Conservation (phyloP, 768 basidiomycete species). For the Suillus lakei region DNA sequence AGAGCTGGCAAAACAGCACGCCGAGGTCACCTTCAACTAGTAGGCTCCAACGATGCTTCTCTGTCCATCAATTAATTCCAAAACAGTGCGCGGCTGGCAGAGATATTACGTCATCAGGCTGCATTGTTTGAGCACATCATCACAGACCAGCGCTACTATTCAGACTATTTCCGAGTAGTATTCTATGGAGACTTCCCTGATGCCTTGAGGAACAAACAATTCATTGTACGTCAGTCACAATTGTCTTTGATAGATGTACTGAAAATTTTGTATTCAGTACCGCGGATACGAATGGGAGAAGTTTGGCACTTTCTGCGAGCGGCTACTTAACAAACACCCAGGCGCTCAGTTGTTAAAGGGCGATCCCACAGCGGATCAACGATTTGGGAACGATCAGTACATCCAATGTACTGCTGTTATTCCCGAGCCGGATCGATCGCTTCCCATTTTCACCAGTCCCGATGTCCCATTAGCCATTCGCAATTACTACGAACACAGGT, state of each 20-base stretch:
- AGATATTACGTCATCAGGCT: constrained; percentile 88
- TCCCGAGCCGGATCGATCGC: constrained; percentile 81
- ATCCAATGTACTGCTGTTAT: constrained; percentile 88
- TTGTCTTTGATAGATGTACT: not conserved
- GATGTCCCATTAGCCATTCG: constrained; percentile 82
- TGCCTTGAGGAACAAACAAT: constrained; percentile 87
- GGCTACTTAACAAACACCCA: constrained; percentile 90
- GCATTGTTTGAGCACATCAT: constrained; percentile 86
- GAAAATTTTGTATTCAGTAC: constrained; percentile 54
- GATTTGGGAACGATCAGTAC: constrained; percentile 78
- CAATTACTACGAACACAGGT: constrained; percentile 89
- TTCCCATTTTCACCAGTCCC: constrained; percentile 83
- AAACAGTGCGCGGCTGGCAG: constrained; percentile 76
- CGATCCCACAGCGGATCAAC: constrained; percentile 82
- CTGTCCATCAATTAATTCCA: constrained; percentile 13
- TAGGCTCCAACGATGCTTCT: constrained; percentile 41
- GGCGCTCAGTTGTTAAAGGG: constrained; percentile 79
- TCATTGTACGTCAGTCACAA: constrained; percentile 65
- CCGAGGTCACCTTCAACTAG: constrained; percentile 91
- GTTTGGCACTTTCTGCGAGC: constrained; percentile 85
- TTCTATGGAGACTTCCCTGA: constrained; percentile 93
- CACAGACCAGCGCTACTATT: constrained; percentile 80
- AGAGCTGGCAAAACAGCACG: constrained; percentile 88
- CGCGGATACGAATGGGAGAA: constrained; percentile 97
- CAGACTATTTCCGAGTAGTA: constrained; percentile 92